phyloP scores from a whole-genome alignment of 495 filamentous ascomycete species.

The Neurospora sp. region DNA sequence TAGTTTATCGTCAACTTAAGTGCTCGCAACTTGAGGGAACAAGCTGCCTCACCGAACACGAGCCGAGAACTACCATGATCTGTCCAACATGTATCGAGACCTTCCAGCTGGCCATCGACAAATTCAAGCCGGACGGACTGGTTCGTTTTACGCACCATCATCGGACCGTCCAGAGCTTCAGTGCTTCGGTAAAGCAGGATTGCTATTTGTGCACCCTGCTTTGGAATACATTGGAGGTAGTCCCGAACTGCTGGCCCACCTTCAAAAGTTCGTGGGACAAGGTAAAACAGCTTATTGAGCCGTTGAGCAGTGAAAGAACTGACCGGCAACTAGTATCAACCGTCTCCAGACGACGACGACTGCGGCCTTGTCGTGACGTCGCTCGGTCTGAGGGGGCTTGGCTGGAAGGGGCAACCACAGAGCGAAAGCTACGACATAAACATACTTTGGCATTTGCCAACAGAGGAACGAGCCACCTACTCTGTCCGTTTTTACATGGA shows the following conservation, averaged over 20 bases:
- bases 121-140: background rate
- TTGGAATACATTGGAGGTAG: background rate
- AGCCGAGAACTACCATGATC: background rate
- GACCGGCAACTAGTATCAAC: background rate
- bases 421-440: background rate
- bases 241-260: background rate
- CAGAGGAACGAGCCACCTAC: background rate
- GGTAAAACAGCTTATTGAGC: background rate
- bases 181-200: background rate
- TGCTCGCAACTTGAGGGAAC: background rate
- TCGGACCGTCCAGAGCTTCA: background rate
- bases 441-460: background rate
- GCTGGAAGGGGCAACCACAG: background rate
- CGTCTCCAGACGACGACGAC: background rate
- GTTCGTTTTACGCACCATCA: background rate
- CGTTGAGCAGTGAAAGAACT: background rate
- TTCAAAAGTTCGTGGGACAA: background rate
- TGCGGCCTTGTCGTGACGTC: background rate
- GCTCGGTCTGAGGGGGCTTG: background rate
- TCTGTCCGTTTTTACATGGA: background rate
- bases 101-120: background rate
- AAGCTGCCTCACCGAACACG: background rate
- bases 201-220: background rate
- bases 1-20: background rate
- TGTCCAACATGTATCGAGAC: background rate